Conservation (phyloP, 352 stramenopile species). For the Aphanomyces euteiches region DNA sequence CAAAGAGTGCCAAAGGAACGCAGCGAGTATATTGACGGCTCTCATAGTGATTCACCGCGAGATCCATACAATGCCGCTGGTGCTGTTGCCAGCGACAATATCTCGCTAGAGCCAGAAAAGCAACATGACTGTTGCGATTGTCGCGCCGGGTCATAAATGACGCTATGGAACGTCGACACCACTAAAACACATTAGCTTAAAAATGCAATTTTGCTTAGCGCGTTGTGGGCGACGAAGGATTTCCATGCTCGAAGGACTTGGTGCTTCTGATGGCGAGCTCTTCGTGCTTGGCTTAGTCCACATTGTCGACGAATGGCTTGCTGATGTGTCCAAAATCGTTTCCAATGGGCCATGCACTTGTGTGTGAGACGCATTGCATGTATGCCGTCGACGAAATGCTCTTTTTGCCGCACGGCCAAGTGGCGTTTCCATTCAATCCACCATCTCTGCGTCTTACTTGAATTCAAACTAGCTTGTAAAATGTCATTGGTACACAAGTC, state of each 20-base stretch:
- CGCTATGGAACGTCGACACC: not conserved
- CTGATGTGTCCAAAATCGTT: not conserved
- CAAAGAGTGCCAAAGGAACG: slow-evolving; percentile 4
- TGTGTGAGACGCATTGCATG: not conserved
- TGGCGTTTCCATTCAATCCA: slow-evolving; percentile 1
- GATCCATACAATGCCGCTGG: slow-evolving; percentile 11
- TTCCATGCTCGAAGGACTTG: slow-evolving; percentile 7
- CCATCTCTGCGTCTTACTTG: too few species aligned
- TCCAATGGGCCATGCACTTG: slow-evolving; percentile 1
- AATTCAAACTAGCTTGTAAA: too few species aligned
- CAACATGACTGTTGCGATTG: not conserved
- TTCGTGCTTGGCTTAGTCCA: too few species aligned
- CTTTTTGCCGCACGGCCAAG: not conserved
- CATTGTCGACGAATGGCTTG: not conserved
- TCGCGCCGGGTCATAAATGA: not conserved
- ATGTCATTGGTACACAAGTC: too few species aligned
- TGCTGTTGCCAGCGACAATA: slow-evolving; percentile 12
- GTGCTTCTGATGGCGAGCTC: not conserved
- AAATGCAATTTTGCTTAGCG: not conserved
- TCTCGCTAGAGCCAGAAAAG: not conserved
- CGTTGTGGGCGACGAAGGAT: not conserved
- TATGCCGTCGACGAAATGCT: not conserved
- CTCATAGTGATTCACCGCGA: not conserved
- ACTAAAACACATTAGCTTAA: not conserved
- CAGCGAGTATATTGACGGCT: not conserved